Base-by-base conservation (phyloP, 2,329 filamentous ascomycete species). In the Nigrospora sphaerica region DNA sequence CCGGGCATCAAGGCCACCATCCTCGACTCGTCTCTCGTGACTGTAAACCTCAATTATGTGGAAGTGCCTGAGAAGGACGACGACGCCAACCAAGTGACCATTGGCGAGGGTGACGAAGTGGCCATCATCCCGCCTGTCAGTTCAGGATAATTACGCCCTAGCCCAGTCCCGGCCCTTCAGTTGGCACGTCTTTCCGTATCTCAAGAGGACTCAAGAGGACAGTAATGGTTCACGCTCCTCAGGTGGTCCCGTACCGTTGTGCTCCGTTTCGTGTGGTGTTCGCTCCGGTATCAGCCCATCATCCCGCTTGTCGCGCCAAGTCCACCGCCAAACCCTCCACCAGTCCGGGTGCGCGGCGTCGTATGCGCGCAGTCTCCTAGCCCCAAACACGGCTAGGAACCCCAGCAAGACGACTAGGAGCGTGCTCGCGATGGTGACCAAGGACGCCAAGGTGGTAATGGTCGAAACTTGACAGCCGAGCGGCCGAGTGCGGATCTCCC, bases 61-160 rank as follows among this genome's bases (percentile, higher is more conserved):
- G 86, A 93, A 60, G 56, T 88, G 12, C 70, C 73, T 6, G 71
- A 72, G 36, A 66, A 67, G 32, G 64, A 64, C 16, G 65, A 65
- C 40, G 68, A 67, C 16, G 58, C 57, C 14, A 59, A 61, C 10
- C 68, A 68, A 14, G 54, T 72, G 23, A 62, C 79, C 46, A 85
- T 95, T 47, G 67, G 80, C 44, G 80, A 80, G 51, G 86, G 84
- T 28, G 88, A 95, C 60, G 89, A 95, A 68, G 87, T 95, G 46
- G 89, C 86, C 37, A 85, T 95, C 33, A 92, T 95, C 47, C 88
- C 89, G 32, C 88, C 89, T 11, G 89, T 95, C 54, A 95, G 88
- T 71, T 90, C 88, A 34, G 88, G 88, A 5, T 93, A 65, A 75
- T 39, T 7, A 9, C 7, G 23, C 23, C 2, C 23, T 9, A 2